Conservation (phyloP, 2,329 filamentous ascomycete species). For the Fusarium sp. region DNA sequence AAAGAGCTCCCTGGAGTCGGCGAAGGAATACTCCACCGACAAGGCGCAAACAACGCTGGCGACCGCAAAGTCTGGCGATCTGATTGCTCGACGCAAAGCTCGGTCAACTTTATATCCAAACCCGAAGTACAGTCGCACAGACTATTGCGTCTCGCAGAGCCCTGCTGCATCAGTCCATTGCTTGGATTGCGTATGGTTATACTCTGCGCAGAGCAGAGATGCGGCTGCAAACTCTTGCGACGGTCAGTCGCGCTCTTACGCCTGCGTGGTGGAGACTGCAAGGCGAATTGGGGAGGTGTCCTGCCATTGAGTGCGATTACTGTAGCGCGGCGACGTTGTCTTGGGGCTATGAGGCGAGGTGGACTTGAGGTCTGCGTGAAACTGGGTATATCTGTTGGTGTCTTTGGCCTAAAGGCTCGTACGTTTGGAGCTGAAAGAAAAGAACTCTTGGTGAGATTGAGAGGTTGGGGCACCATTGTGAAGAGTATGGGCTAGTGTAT, state of each 20-base stretch:
- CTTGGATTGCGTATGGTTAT: neutral
- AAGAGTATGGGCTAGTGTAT: rapidly evolving
- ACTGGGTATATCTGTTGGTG: neutral
- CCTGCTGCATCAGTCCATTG: rapidly evolving
- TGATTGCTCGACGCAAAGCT: neutral
- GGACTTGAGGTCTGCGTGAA: neutral
- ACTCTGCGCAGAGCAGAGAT: neutral
- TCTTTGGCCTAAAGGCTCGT: neutral
- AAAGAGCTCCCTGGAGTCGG: rapidly evolving
- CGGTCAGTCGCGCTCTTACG: neutral
- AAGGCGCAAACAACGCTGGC: rapidly evolving
- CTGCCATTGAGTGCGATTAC: rapidly evolving
- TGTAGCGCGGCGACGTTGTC: neutral
- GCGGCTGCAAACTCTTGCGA: neutral
- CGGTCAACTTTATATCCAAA: rapidly evolving
- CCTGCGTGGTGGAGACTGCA: neutral
- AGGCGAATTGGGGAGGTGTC: neutral
- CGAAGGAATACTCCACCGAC: neutral
- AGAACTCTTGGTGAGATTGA: rapidly evolving
- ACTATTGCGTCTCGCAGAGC: rapidly evolving
- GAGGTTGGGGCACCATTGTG: neutral
- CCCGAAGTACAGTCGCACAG: neutral
- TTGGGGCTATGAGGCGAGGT: neutral
- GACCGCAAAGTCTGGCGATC: neutral
- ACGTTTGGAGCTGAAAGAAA: neutral